Evolutionary conservation across 2,329 filamentous ascomycete genomes (phyloP).

Genomic region (Onygenales sp.): DNA sequence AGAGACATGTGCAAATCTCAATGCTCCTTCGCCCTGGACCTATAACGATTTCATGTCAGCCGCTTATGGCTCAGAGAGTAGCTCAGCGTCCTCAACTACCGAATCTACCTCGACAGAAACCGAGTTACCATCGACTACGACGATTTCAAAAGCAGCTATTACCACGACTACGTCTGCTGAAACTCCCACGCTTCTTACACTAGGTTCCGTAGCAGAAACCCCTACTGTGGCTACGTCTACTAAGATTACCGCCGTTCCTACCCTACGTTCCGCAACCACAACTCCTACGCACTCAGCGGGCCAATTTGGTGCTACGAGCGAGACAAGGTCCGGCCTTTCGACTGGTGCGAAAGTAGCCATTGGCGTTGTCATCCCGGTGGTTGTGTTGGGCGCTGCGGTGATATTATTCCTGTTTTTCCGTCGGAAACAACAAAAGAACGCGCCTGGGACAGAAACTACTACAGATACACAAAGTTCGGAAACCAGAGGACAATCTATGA

Average conservation of each 20-base stretch:
- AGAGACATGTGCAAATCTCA: not conserved
- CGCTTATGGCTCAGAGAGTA: not conserved
- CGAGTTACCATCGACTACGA: not conserved
- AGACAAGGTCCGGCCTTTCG: too few relatives aligned
- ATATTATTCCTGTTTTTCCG: not conserved
- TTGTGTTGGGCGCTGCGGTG: not conserved
- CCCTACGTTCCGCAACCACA: too few relatives aligned
- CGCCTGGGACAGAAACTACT: not conserved
- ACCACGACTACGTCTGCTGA: not conserved
- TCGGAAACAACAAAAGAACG: not conserved
- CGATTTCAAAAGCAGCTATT: not conserved
- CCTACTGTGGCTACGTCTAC: not conserved
- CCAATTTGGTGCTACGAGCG: too few relatives aligned
- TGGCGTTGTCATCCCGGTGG: not conserved
- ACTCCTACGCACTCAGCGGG: too few relatives aligned
- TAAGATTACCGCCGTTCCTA: not conserved
- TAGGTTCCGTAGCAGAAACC: too few relatives aligned
- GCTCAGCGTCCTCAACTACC: not conserved
- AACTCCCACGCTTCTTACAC: not conserved
- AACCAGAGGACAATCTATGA: not conserved
- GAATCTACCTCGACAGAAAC: not conserved
- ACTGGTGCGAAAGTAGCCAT: not conserved
- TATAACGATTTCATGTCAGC: not conserved
- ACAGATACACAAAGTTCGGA: not conserved
- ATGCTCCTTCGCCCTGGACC: not conserved